A percentile compares a stretch with the other conserved stretches of the same genome.
Conservation (phyloP, 1,139 yeast species). For the Williopsis jadinii region DNA sequence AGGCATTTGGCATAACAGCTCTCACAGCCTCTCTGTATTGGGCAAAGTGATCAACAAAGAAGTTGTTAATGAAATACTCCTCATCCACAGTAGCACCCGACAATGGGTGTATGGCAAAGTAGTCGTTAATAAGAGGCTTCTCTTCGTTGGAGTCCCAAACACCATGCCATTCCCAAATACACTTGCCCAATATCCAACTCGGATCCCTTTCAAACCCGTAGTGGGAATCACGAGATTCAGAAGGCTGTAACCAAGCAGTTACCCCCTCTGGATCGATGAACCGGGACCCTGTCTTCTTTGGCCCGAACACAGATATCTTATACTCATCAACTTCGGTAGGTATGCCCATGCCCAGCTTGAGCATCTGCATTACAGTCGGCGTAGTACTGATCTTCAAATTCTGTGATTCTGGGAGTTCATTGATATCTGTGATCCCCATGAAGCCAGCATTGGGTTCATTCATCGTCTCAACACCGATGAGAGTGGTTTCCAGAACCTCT, state of each 20-base stretch:
- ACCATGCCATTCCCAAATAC: slow-evolving; percentile 74
- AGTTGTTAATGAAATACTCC: slow-evolving; percentile 53
- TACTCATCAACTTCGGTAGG: slow-evolving; percentile 60
- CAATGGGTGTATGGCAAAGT: slow-evolving; percentile 37
- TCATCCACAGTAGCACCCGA: slow-evolving; percentile 41
- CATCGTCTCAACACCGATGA: slow-evolving; percentile 77
- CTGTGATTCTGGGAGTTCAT: slow-evolving; percentile 42
- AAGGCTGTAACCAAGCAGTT: slow-evolving; percentile 56
- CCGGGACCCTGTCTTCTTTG: slow-evolving; percentile 50
- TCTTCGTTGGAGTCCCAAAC: slow-evolving; percentile 54
- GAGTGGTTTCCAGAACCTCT: slow-evolving; percentile 41
- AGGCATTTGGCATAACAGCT: slow-evolving; percentile 35
- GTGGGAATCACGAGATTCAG: slow-evolving; percentile 41
- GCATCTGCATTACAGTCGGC: slow-evolving; percentile 56
- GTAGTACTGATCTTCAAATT: slow-evolving; percentile 59
- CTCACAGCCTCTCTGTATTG: slow-evolving; percentile 45
- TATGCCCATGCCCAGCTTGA: slow-evolving; percentile 67
- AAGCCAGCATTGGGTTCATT: slow-evolving; percentile 80
- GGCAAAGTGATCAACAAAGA: slow-evolving; percentile 53
- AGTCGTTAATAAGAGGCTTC: slow-evolving; percentile 37
- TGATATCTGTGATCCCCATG: slow-evolving; percentile 46
- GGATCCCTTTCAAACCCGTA: slow-evolving; percentile 65
- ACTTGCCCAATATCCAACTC: slow-evolving; percentile 64
- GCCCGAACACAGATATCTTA: slow-evolving; percentile 65
- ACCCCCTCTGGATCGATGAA: slow-evolving; percentile 61